Percentiles rank a stretch among this genome's conserved stretches.
phyloP scores from a whole-genome alignment of 352 stramenopile species.

The Globisporangium spinosum region DNA sequence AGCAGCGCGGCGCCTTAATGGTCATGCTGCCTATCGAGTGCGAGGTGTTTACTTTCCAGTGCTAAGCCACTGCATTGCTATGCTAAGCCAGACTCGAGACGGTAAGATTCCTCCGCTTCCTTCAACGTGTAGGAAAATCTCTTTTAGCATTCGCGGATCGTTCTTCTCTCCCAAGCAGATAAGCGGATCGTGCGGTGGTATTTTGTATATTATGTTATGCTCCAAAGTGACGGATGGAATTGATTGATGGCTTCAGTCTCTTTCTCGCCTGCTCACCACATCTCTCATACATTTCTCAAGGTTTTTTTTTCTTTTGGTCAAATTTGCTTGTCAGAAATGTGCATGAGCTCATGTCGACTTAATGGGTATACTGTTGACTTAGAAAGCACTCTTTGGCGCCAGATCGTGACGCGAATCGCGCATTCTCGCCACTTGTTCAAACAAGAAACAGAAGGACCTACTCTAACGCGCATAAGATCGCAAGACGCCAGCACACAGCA shows the following conservation, averaged over 20 bases:
- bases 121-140: neutral
- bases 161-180: neutral
- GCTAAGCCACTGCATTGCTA: no score
- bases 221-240: neutral
- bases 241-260: no score
- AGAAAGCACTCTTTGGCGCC: neutral
- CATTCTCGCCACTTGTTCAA: neutral
- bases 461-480: neutral
- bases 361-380: neutral
- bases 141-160: slow-evolving; percentile 5
- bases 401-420: neutral
- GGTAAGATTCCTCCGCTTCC: neutral
- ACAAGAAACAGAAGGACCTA: neutral
- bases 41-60: no score
- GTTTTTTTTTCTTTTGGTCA: neutral
- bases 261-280: neutral
- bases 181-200: neutral
- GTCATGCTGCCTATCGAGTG: no score
- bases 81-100: neutral
- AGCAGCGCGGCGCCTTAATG: no score
- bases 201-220: neutral
- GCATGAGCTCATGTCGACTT: neutral
- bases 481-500: neutral
- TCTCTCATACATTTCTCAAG: neutral
- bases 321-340: neutral